Percentiles rank a stretch among this genome's conserved stretches.
These are phyloP conservation scores for Hapsidospora chrysogenum DNA, from an alignment of 495 filamentous ascomycete genomes.

Conservation along the genomic window DNA sequence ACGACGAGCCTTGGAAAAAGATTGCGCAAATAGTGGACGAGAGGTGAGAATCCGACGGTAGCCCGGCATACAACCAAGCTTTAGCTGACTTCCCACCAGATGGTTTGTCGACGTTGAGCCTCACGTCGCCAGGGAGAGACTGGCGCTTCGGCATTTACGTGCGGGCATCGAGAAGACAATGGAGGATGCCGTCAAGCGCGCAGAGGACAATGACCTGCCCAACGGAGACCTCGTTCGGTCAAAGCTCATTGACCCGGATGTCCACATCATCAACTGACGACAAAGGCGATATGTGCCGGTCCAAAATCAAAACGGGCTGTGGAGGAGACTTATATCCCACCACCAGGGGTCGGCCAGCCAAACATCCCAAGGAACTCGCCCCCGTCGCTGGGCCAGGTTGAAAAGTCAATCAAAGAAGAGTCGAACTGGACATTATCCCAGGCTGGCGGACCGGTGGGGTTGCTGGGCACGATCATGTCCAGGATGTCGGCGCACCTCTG, in stretches of 20 bases:
- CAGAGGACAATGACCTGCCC: constrained; percentile 4
- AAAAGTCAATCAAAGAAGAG: neutral
- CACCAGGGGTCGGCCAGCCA: no score
- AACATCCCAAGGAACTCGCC: neutral
- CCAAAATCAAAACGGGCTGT: no score
- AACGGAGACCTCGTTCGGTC: constrained; percentile 3
- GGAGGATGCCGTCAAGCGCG: constrained; percentile 4
- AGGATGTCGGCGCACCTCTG: constrained; percentile 1
- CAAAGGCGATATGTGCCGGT: no score
- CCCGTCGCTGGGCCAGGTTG: neutral
- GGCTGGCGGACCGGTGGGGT: neutral
- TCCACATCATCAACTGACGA: neutral
- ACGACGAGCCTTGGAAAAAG: constrained; percentile 4
- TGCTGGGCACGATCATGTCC: neutral
- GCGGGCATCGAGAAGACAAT: constrained; percentile 6
- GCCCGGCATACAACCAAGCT: neutral
- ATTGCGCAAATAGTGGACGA: constrained; percentile 5
- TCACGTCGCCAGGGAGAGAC: constrained; percentile 2
- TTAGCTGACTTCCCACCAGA: neutral
- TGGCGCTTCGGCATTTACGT: constrained; percentile 1
- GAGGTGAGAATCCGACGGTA: neutral
- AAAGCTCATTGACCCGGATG: constrained; percentile 2
- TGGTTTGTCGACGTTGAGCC: constrained; percentile 6
- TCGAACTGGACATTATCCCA: neutral
- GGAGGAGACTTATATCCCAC: no score